Conservation (phyloP, 139 green algal species). For the Trebouxia sp. region DNA sequence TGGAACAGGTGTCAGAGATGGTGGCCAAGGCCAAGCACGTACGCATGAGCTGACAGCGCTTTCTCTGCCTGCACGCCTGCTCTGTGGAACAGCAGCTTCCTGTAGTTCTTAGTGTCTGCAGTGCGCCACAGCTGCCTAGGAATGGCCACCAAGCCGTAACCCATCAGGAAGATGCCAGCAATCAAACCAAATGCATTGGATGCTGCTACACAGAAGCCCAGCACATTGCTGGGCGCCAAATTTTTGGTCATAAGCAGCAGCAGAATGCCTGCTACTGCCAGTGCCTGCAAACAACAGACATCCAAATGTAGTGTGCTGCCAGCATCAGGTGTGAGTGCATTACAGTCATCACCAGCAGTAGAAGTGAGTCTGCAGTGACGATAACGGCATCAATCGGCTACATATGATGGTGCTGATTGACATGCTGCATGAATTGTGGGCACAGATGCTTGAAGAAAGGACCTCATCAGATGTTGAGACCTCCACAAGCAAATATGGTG, state of each 20-base stretch:
- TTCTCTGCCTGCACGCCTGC: slow-evolving; percentile 48
- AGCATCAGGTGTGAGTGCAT: no score
- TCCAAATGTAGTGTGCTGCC: no score
- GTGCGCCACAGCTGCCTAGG: slow-evolving; percentile 57
- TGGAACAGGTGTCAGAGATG: no score
- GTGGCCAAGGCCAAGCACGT: background rate
- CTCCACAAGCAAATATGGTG: no score
- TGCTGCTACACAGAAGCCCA: slow-evolving; percentile 61
- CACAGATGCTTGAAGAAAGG: no score
- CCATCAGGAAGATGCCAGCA: slow-evolving; percentile 63
- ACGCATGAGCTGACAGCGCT: slow-evolving; percentile 30
- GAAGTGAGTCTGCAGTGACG: no score
- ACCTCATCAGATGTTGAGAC: no score
- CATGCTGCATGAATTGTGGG: no score
- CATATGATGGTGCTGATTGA: no score
- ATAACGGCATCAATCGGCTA: no score
- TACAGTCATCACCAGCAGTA: no score
- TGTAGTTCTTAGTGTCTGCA: slow-evolving; percentile 36
- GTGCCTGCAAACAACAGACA: background rate
- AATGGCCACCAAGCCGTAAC: slow-evolving; percentile 68
- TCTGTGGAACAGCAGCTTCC: slow-evolving; percentile 43
- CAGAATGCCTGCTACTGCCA: slow-evolving; percentile 45
- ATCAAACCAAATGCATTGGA: slow-evolving; percentile 61
- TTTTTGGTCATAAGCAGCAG: slow-evolving; percentile 44
- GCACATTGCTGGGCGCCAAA: slow-evolving; percentile 46